phyloP scores from a whole-genome alignment of 1,139 yeast genomes.

The Hemisphaericaspora lyxosophila region DNA sequence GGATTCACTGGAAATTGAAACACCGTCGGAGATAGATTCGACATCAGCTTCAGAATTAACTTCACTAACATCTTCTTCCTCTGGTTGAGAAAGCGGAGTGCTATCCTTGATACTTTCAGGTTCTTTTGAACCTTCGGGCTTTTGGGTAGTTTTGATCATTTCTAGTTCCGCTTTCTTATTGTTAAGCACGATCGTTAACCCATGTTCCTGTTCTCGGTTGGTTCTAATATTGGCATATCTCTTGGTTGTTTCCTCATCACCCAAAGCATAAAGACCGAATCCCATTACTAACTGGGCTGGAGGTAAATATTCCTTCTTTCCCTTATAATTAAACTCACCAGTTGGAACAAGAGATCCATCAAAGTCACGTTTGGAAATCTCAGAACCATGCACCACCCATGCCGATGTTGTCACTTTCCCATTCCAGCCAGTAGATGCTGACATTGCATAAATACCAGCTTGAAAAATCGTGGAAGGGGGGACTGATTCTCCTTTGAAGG shows the following conservation, averaged over 20 bases:
- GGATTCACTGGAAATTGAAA: conserved; percentile 8
- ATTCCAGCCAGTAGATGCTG: conserved; percentile 91
- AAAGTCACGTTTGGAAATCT: conserved; percentile 65
- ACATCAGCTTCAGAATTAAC: conserved; percentile 13
- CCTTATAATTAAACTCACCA: conserved; percentile 60
- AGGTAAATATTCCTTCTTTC: conserved; percentile 64
- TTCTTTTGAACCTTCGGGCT: conserved; percentile 14
- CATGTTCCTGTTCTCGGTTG: conserved; percentile 46
- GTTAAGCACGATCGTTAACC: conserved; percentile 40
- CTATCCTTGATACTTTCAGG: conserved; percentile 11
- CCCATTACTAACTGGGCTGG: conserved; percentile 91
- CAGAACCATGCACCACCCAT: conserved; percentile 73
- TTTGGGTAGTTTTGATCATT: conserved; percentile 14
- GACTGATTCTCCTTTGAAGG: conserved; percentile 53
- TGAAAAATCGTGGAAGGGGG: conserved; percentile 89
- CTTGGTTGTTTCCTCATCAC: conserved; percentile 53
- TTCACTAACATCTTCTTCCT: conserved; percentile 11
- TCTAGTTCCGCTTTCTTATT: conserved; percentile 37
- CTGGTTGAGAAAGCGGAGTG: conserved; percentile 14
- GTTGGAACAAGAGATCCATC: conserved; percentile 64
- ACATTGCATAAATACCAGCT: conserved; percentile 81
- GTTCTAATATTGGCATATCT: conserved; percentile 39
- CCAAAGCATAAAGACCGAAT: conserved; percentile 74
- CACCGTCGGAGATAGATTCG: conserved; percentile 5
- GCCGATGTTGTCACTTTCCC: conserved; percentile 77